Conservation (phyloP, 768 basidiomycete species). For the Termitomyces sp. region DNA sequence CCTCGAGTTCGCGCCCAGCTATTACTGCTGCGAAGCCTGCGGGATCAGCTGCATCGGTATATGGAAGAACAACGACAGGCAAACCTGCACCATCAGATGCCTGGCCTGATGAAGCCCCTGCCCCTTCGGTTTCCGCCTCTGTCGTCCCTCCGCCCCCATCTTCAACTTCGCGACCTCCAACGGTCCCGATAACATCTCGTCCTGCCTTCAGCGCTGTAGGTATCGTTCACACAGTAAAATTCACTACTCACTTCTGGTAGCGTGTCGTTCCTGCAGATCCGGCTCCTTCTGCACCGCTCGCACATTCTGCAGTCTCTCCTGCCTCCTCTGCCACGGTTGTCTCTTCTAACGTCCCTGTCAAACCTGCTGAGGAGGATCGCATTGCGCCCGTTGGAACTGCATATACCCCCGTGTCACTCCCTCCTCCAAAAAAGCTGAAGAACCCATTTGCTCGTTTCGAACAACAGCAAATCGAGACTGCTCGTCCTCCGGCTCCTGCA, state of each 20-base stretch:
- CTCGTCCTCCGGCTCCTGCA: slow-evolving; percentile 21
- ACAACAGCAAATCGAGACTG: slow-evolving; percentile 37
- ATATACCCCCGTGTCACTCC: slow-evolving; percentile 83
- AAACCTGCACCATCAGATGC: slow-evolving; percentile 46
- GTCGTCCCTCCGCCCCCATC: slow-evolving; percentile 33
- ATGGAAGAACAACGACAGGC: slow-evolving; percentile 30
- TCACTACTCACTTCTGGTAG: slow-evolving; percentile 5
- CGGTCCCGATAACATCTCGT: slow-evolving; percentile 34
- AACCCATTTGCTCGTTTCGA: slow-evolving; percentile 73
- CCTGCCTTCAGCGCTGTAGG: slow-evolving; percentile 35
- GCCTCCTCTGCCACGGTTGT: slow-evolving; percentile 28
- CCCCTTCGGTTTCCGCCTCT: slow-evolving; percentile 27
- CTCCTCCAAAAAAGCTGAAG: slow-evolving; percentile 80
- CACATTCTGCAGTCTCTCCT: slow-evolving; percentile 10
- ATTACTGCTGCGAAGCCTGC: slow-evolving; percentile 35
- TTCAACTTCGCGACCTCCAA: slow-evolving; percentile 43
- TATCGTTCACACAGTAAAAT: neutral
- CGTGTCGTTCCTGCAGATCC: slow-evolving; percentile 10
- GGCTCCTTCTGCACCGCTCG: slow-evolving; percentile 6
- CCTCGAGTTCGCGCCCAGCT: slow-evolving; percentile 41
- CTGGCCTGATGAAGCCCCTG: slow-evolving; percentile 51
- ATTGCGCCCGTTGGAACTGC: slow-evolving; percentile 85
- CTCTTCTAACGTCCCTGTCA: slow-evolving; percentile 49
- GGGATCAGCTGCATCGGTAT: slow-evolving; percentile 37
- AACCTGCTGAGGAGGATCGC: slow-evolving; percentile 73